phyloP scores from a whole-genome alignment of 306 rosid species.

The Argentina anserina region DNA sequence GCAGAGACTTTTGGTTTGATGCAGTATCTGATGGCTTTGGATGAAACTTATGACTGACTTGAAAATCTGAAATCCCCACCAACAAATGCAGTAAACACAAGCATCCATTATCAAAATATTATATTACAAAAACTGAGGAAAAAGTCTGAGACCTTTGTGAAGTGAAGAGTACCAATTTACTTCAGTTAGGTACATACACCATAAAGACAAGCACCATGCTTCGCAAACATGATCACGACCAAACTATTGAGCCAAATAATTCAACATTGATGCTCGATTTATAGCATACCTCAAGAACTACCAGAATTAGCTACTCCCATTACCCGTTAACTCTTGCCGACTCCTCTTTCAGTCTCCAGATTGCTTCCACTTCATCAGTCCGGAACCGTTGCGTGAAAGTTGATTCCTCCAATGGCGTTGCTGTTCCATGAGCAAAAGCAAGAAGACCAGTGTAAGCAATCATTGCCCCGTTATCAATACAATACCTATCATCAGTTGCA shows the following conservation, averaged over 20 bases:
- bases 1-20: background rate
- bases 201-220: background rate
- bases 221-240: background rate
- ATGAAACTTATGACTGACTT: background rate
- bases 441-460: slow-evolving; percentile 94
- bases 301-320: slow-evolving; percentile 18
- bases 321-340: slow-evolving; percentile 23
- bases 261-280: background rate
- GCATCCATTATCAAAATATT: background rate
- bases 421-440: slow-evolving; percentile 61
- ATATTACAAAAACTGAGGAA: background rate
- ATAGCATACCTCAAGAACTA: background rate
- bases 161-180: background rate
- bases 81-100: background rate
- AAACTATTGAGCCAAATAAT: background rate
- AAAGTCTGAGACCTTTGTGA: background rate
- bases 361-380: slow-evolving; percentile 88
- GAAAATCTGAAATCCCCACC: background rate
- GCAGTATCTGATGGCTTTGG: slow-evolving; percentile 5
- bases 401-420: slow-evolving; percentile 65
- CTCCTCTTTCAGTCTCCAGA: slow-evolving; percentile 65
- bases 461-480: slow-evolving; percentile 93
- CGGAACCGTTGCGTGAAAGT: slow-evolving; percentile 86
- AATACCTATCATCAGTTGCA: slow-evolving; percentile 91
- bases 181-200: background rate